Evolutionary conservation across 1,284 basidiomycete genomes (phyloP).

Genomic region (Melampsora abietis-canadensis): DNA sequence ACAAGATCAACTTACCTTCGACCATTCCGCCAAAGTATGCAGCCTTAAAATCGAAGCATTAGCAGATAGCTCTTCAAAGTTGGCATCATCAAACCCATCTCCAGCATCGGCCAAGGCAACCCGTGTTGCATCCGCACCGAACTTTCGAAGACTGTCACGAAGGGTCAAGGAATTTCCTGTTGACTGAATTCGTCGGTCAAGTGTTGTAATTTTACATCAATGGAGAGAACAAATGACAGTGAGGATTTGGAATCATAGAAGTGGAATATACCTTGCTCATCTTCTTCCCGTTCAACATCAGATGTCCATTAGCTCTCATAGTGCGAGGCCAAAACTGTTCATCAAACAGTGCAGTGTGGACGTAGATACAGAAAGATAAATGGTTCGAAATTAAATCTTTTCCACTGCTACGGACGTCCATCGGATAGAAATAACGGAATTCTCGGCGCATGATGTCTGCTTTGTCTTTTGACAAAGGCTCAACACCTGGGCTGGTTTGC

Average conservation of each 20-base stretch:
- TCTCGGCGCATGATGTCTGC: slow-evolving; percentile 81
- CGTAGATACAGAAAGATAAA: slow-evolving; percentile 90
- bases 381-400: slow-evolving; percentile 98
- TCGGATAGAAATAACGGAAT: slow-evolving; percentile 97
- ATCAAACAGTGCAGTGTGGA: slow-evolving; percentile 89
- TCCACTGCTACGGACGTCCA: slow-evolving; percentile 97
- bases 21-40: slow-evolving; percentile 88
- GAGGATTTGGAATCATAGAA: not conserved
- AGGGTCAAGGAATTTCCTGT: slow-evolving; percentile 84
- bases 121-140: slow-evolving; percentile 88
- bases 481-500: slow-evolving; percentile 51
- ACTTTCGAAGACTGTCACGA: slow-evolving; percentile 73
- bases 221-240: not conserved
- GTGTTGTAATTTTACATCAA: not conserved
- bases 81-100: slow-evolving; percentile 94
- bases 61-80: slow-evolving; percentile 98
- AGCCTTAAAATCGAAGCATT: slow-evolving; percentile 95
- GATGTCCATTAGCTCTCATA: slow-evolving; percentile 92
- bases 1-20: slow-evolving; percentile 64
- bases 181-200: slow-evolving; percentile 62
- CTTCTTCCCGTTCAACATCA: slow-evolving; percentile 98
- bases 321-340: slow-evolving; percentile 88
- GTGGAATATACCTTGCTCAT: slow-evolving; percentile 62
- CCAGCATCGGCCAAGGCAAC: slow-evolving; percentile 93
- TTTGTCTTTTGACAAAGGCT: slow-evolving; percentile 66